phyloP scores from a whole-genome alignment of 2,329 filamentous ascomycete genomes.

The Macrophomina tecta region DNA sequence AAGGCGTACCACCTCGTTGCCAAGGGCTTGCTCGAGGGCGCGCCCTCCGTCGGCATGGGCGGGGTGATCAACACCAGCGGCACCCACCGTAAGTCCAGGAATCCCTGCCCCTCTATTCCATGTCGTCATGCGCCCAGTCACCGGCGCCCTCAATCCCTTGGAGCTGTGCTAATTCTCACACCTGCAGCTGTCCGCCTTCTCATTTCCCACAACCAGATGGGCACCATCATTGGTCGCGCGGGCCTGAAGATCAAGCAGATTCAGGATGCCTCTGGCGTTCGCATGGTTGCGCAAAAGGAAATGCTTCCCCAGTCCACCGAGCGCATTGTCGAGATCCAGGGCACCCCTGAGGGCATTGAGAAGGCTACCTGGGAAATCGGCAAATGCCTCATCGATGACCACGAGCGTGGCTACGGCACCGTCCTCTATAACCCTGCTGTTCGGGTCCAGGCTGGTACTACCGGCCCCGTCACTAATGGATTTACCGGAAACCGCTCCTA shows the following conservation, averaged over 20 bases:
- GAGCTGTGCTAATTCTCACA: conserved; percentile 4
- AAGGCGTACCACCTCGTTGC: conserved; percentile 94
- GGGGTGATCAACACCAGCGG: conserved; percentile 85
- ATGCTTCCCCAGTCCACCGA: conserved; percentile 99
- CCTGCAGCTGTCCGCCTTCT: conserved; percentile 89
- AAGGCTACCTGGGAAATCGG: conserved; percentile 98
- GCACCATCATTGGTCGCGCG: conserved; percentile 95
- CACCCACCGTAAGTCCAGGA: conserved; percentile 80
- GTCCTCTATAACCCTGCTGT: conserved; percentile 97
- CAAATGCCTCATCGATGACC: conserved; percentile 97
- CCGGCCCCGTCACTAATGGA: conserved; percentile 57
- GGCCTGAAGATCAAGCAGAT: conserved; percentile 99
- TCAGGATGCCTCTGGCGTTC: conserved; percentile 92
- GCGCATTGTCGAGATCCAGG: conserved; percentile 95
- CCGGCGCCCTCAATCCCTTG: not conserved
- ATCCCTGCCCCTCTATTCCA: not conserved
- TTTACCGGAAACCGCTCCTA: conserved; percentile 68
- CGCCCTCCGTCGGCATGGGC: conserved; percentile 94
- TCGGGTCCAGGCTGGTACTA: conserved; percentile 71
- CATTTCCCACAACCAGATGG: conserved; percentile 99
- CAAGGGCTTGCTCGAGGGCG: conserved; percentile 88
- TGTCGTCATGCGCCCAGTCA: not conserved
- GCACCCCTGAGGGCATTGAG: conserved; percentile 92
- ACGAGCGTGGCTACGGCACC: conserved; percentile 95
- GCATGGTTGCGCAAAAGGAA: conserved; percentile 99